Evolutionary conservation across 2,329 filamentous ascomycete species (phyloP).

Genomic region (Hypoxylon sp.): DNA sequence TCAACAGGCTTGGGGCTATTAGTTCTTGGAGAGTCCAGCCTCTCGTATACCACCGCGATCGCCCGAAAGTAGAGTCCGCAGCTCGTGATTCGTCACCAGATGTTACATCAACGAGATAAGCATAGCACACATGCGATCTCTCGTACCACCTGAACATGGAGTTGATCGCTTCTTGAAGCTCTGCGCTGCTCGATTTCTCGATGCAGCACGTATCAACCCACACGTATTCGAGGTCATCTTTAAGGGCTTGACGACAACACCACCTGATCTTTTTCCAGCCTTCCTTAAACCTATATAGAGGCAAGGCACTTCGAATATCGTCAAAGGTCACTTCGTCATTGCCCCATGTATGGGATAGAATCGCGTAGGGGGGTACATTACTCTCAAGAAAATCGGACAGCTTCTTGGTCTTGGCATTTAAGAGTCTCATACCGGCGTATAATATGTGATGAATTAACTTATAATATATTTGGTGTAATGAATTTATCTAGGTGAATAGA

Average conservation of each 20-base stretch:
- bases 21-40: constrained; percentile 12
- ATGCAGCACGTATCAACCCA: constrained; percentile 27
- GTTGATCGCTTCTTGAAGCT: constrained; percentile 14
- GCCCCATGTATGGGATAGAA: constrained; percentile 22
- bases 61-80: background rate
- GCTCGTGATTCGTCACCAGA: background rate
- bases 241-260: constrained; percentile 3
- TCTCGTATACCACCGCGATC: constrained; percentile 15
- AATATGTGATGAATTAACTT: background rate
- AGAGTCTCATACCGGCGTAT: background rate
- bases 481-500: no score
- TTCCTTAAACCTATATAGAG: background rate
- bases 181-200: constrained; percentile 13
- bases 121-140: constrained; percentile 11
- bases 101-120: constrained; percentile 12
- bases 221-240: constrained; percentile 6
- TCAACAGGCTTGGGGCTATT: constrained; percentile 5
- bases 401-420: constrained; percentile 7
- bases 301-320: background rate
- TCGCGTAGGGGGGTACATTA: constrained; percentile 10
- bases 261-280: constrained; percentile 9
- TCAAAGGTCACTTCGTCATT: constrained; percentile 5
- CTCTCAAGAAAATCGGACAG: background rate
- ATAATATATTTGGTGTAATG: no score
- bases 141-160: constrained; percentile 25